Conservation (phyloP, 2,329 filamentous ascomycete species). For the Fusarium nygamai region DNA sequence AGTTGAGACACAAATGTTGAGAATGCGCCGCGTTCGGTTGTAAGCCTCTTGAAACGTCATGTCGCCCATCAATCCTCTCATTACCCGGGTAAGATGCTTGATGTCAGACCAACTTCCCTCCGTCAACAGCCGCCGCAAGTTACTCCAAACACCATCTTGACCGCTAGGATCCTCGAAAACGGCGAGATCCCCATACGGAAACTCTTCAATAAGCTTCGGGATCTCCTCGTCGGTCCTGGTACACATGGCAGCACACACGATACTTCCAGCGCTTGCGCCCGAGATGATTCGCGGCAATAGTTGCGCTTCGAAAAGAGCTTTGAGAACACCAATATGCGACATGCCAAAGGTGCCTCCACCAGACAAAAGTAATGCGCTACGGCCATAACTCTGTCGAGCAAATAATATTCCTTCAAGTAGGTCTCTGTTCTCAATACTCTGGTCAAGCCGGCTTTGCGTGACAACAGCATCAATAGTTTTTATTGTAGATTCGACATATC, state of each 20-base stretch:
- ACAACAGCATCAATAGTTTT: conserved; percentile 78
- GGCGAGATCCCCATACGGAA: conserved; percentile 81
- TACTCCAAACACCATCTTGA: conserved; percentile 71
- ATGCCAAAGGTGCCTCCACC: conserved; percentile 92
- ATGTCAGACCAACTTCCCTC: conserved; percentile 88
- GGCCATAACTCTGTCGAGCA: conserved; percentile 83
- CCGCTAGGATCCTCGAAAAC: conserved; percentile 76
- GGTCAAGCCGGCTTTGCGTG: conserved; percentile 63
- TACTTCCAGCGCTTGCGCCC: conserved; percentile 86
- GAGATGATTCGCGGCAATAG: conserved; percentile 88
- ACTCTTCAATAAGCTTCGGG: conserved; percentile 72
- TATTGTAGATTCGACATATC: conserved; percentile 83
- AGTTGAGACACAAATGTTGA: conserved; percentile 94
- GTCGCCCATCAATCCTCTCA: conserved; percentile 83
- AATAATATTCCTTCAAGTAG: conserved; percentile 75
- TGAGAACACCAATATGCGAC: conserved; percentile 89
- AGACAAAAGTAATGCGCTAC: conserved; percentile 83
- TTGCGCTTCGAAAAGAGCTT: conserved; percentile 77
- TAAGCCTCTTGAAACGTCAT: conserved; percentile 97
- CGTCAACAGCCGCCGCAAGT: conserved; percentile 79
- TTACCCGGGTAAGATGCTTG: conserved; percentile 80
- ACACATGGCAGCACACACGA: conserved; percentile 84
- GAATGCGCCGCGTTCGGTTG: conserved; percentile 88
- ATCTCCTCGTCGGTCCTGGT: conserved; percentile 82
- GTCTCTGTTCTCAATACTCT: conserved; percentile 67